These are phyloP conservation scores for Septoria linicola DNA, from an alignment of 2,329 filamentous ascomycete genomes.

Conservation along the genomic window DNA sequence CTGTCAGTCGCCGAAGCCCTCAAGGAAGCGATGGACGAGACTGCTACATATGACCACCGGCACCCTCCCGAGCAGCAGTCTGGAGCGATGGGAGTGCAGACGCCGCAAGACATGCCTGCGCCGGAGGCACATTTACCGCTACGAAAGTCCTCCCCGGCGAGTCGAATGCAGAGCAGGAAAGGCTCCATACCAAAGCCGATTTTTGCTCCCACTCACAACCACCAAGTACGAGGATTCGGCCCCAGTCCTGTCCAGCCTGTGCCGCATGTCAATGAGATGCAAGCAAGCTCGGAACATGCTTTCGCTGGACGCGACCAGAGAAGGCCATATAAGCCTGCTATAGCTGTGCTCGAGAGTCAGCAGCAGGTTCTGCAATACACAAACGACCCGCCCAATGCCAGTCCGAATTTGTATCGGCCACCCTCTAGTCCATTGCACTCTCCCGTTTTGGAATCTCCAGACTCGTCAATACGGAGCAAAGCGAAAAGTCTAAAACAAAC, in stretches of 20 bases:
- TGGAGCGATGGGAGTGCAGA: constrained; percentile 47
- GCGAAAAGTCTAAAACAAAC: constrained; percentile 24
- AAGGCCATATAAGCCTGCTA: constrained; percentile 31
- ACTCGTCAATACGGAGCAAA: constrained; percentile 8
- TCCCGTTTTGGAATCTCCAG: background rate
- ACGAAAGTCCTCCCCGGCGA: constrained; percentile 42
- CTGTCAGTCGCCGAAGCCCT: constrained; percentile 31
- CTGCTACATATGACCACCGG: constrained; percentile 1
- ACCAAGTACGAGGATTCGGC: constrained; percentile 34
- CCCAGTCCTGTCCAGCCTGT: constrained; percentile 32
- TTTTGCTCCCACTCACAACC: constrained; percentile 29
- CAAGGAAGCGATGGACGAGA: constrained; percentile 31
- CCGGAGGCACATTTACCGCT: constrained; percentile 45
- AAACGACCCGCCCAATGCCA: constrained; percentile 22
- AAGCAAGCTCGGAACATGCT: constrained; percentile 38
- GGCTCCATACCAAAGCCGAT: constrained; percentile 33
- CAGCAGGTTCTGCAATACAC: constrained; percentile 20
- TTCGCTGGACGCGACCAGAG: constrained; percentile 35
- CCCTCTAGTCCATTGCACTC: constrained; percentile 20
- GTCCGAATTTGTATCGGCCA: constrained; percentile 30
- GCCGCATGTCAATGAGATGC: constrained; percentile 32
- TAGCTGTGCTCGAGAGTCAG: constrained; percentile 31
- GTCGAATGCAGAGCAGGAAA: constrained; percentile 36
- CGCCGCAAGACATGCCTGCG: constrained; percentile 66
- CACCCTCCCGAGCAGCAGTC: constrained; percentile 5